Evolutionary conservation across 768 basidiomycete species (phyloP).

Genomic region (Leccinellum albellum): DNA sequence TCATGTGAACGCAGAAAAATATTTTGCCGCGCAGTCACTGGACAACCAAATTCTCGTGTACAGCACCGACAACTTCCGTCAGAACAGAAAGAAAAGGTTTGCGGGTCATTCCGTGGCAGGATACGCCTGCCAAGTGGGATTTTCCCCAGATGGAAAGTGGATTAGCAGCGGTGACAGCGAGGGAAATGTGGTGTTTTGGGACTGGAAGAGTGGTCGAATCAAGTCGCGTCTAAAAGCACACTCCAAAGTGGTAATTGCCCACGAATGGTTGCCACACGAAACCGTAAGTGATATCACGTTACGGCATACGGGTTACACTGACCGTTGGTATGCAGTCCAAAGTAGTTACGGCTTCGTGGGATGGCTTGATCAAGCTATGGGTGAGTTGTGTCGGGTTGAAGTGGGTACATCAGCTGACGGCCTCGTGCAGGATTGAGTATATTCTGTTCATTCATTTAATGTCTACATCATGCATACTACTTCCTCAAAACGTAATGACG

Average conservation of each 20-base stretch:
- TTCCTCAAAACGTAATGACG: background rate
- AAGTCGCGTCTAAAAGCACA: slow-evolving; percentile 88
- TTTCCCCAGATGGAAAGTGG: slow-evolving; percentile 98
- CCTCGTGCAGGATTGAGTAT: slow-evolving; percentile 29
- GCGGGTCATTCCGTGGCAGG: slow-evolving; percentile 96
- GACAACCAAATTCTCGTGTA: slow-evolving; percentile 99
- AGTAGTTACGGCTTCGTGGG: slow-evolving; percentile 96
- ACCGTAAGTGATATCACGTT: slow-evolving; percentile 55
- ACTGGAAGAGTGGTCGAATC: slow-evolving; percentile 98
- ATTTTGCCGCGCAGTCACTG: slow-evolving; percentile 94
- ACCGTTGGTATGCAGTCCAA: slow-evolving; percentile 64
- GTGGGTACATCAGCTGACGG: background rate
- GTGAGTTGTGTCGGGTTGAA: slow-evolving; percentile 42
- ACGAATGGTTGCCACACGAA: slow-evolving; percentile 98
- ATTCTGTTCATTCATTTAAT: slow-evolving; percentile 10
- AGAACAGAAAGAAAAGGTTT: slow-evolving; percentile 98
- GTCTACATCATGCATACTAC: background rate
- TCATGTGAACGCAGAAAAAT: slow-evolving; percentile 61
- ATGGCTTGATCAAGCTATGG: slow-evolving; percentile 97
- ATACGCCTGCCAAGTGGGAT: slow-evolving; percentile 95
- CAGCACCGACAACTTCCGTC: slow-evolving; percentile 96
- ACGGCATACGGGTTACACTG: slow-evolving; percentile 1
- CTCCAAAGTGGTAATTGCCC: slow-evolving; percentile 94
- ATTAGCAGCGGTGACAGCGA: slow-evolving; percentile 94
- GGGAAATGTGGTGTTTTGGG: slow-evolving; percentile 98